Base-by-base conservation (phyloP, 2,329 filamentous ascomycete genomes). In the Neofusicoccum ribis region DNA sequence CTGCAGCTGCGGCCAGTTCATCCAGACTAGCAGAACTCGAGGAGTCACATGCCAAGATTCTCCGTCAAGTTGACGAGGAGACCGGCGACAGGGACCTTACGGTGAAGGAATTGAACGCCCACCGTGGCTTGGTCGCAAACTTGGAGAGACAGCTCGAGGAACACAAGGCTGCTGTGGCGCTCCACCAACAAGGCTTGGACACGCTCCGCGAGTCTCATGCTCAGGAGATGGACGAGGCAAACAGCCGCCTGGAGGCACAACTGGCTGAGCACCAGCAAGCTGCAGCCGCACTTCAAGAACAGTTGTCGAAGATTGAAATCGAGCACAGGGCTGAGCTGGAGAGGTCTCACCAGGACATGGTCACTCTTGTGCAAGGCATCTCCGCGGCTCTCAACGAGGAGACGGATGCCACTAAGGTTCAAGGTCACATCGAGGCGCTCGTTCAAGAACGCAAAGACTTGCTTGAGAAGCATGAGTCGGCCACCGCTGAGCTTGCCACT, bases 21-120 rank as follows among this genome's bases (percentile, higher is more conserved):
- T 75, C 84, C 44, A 91, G 89, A 71, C 88, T 97, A 36, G 83
- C 88, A 3, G 86, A 91, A 69, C 83, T 97, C 14, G 92, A 97
- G 76, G 80, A 88, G 68, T 86, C 89, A 3, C 90, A 96, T 73
- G 77, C 85, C 37, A 83, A 84, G 31, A 86, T 90, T 59, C 86
- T 88, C 71, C 79, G 84, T 52, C 86, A 94, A 71, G 83, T 96
- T 11, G 86, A 91, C 44, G 85, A 90, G 62, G 85, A 89, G 50
- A 82, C 84, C 8, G 84, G 86, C 61, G 83, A 86, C 0, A 87
- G 88, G 63, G 86, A 88, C 23, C 76, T 84, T 20, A 82, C 80
- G 15, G 80, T 82, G 67, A 81, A 79, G 61, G 83, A 88, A 66
- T 78, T 87, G 5, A 66, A 79, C n/a, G 81, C 79, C 41, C 82